A percentile compares a stretch with the other conserved stretches of the same genome.
These are phyloP conservation scores for Ulota crispa DNA, from an alignment of 225 moss, liverwort and hornwort species.

Conservation along the genomic window DNA sequence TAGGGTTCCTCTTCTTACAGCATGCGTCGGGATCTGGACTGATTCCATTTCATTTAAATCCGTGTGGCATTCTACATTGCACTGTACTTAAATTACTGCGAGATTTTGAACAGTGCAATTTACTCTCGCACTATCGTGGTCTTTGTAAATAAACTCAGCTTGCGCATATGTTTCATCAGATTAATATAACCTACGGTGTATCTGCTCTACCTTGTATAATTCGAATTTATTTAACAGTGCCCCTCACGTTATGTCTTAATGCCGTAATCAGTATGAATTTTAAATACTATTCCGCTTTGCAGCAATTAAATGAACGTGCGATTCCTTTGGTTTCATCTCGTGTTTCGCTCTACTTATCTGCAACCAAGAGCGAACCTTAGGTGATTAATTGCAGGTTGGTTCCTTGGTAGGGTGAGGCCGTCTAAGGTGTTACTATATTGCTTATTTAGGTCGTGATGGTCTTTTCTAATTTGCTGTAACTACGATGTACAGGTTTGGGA, in stretches of 20 bases:
- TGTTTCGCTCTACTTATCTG: background rate
- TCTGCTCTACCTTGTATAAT: background rate
- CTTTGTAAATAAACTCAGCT: background rate
- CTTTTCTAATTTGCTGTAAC: too few species aligned
- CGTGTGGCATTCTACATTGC: background rate
- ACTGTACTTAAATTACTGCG: background rate
- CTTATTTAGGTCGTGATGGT: background rate
- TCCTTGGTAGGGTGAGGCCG: too few species aligned
- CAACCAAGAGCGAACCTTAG: too few species aligned
- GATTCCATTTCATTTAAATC: background rate
- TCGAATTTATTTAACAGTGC: background rate
- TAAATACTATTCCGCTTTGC: background rate
- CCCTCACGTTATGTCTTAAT: background rate
- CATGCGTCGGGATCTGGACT: background rate
- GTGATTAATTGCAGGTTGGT: too few species aligned
- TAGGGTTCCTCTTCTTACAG: background rate
- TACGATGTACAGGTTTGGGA: slow-evolving; percentile 80
- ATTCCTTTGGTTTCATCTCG: background rate
- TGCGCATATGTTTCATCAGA: background rate
- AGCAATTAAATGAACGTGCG: background rate
- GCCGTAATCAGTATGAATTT: background rate
- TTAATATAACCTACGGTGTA: background rate
- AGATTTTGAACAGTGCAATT: background rate
- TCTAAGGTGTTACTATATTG: too few species aligned
- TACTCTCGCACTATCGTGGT: background rate